These are phyloP conservation scores for Dothidotthia symphoricarpi DNA, from an alignment of 2,329 filamentous ascomycete species.

Conservation along the genomic window DNA sequence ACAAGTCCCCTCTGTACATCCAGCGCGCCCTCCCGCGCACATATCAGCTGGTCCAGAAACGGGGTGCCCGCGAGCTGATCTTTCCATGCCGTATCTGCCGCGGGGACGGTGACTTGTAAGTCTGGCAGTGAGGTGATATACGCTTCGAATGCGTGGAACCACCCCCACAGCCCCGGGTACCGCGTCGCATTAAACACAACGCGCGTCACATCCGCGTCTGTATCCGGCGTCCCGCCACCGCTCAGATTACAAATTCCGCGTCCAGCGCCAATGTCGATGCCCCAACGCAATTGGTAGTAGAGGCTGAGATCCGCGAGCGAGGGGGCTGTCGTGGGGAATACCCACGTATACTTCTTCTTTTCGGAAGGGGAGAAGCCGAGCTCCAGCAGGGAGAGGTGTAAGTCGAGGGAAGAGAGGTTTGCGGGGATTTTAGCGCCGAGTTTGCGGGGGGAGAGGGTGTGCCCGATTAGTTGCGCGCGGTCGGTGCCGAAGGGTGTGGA, in stretches of 20 bases:
- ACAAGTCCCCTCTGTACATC: slow-evolving; percentile 32
- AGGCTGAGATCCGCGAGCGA: slow-evolving; percentile 40
- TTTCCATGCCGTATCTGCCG: too few relatives aligned
- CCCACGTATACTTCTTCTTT: too few relatives aligned
- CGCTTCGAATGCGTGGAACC: slow-evolving; percentile 38
- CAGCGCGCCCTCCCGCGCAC: slow-evolving; percentile 24
- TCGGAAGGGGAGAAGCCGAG: too few relatives aligned
- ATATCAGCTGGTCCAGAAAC: too few relatives aligned
- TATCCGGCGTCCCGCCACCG: slow-evolving; percentile 34
- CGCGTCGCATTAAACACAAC: slow-evolving; percentile 39
- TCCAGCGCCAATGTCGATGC: slow-evolving; percentile 39
- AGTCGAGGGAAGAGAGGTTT: slow-evolving; percentile 40
- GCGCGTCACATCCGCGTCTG: slow-evolving; percentile 10
- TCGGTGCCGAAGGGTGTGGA: slow-evolving; percentile 42
- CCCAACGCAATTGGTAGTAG: slow-evolving; percentile 44
- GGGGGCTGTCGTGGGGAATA: slow-evolving; percentile 37
- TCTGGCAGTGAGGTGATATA: slow-evolving; percentile 34
- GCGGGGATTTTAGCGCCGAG: slow-evolving; percentile 41
- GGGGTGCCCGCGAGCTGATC: too few relatives aligned
- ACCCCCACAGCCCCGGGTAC: slow-evolving; percentile 39
- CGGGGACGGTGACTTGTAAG: too few relatives aligned
- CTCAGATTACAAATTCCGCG: slow-evolving; percentile 38
- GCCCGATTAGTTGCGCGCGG: slow-evolving; percentile 42
- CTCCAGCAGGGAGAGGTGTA: slow-evolving; percentile 41
- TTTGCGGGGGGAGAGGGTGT: slow-evolving; percentile 40